Conservation (phyloP, 2,329 filamentous ascomycete species). For the Cordyceps sp. region DNA sequence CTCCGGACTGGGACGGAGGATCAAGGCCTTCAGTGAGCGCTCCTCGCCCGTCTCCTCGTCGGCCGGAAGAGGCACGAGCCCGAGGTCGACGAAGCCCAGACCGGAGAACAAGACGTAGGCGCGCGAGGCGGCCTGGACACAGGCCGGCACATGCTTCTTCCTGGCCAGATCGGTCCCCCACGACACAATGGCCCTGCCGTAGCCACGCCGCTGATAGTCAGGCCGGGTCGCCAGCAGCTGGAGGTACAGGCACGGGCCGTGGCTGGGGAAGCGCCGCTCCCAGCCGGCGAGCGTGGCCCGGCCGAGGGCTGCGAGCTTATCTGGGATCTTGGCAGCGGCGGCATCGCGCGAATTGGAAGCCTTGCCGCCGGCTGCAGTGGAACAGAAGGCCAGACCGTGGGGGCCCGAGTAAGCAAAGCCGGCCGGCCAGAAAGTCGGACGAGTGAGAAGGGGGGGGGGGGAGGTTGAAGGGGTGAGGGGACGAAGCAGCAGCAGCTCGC, state of each 20-base stretch:
- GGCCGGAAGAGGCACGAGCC: conserved; percentile 3
- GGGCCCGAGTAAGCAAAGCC: too few relatives aligned
- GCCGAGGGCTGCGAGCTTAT: not conserved
- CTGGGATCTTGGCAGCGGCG: not conserved
- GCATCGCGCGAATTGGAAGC: not conserved
- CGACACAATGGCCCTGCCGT: conserved; percentile 4
- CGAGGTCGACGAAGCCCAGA: conserved; percentile 5
- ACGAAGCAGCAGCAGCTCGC: too few relatives aligned
- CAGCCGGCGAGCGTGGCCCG: too few relatives aligned
- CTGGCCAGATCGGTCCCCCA: conserved; percentile 2
- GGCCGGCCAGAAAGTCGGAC: too few relatives aligned
- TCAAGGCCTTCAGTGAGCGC: too few relatives aligned
- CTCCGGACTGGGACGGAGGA: too few relatives aligned
- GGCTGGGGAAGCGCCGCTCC: conserved; percentile 1
- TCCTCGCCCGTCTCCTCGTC: too few relatives aligned
- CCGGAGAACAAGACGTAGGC: conserved; percentile 7
- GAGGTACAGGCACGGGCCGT: conserved; percentile 3
- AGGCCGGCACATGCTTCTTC: conserved; percentile 1
- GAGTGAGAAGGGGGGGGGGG: too few relatives aligned
- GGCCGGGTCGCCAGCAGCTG: conserved; percentile 5
- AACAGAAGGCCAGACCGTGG: too few relatives aligned
- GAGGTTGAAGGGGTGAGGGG: too few relatives aligned
- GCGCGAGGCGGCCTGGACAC: conserved; percentile 3
- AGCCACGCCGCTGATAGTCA: conserved; percentile 4
- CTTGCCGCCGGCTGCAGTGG: not conserved